phyloP scores from a whole-genome alignment of 345 rosid genomes.

The Rhodamnia argentea region DNA sequence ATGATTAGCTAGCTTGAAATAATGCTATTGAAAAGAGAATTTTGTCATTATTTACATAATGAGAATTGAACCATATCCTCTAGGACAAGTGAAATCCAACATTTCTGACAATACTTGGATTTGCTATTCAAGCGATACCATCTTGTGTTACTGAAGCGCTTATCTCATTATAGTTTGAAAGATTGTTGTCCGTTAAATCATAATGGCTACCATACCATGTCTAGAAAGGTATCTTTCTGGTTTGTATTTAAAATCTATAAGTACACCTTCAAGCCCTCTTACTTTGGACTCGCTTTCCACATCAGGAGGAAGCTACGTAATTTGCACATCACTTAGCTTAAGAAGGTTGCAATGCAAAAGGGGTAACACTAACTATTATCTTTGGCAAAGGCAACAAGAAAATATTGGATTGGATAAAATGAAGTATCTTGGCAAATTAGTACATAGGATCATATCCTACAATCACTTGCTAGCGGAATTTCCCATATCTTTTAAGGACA shows the following conservation, averaged over 20 bases:
- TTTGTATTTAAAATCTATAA: too few species aligned
- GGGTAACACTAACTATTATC: not conserved
- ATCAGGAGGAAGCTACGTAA: not conserved
- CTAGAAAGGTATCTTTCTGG: too few species aligned
- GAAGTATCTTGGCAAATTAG: not conserved
- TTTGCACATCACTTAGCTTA: not conserved
- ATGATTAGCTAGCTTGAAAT: not conserved
- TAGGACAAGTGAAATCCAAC: not conserved
- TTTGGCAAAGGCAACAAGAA: not conserved
- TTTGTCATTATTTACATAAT: not conserved
- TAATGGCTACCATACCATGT: not conserved
- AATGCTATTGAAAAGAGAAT: not conserved
- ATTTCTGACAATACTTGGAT: not conserved
- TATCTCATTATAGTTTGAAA: not conserved
- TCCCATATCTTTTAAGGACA: not conserved
- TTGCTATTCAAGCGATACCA: not conserved
- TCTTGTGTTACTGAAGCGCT: not conserved
- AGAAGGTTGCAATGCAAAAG: not conserved
- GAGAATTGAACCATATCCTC: rapidly evolving
- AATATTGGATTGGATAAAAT: not conserved
- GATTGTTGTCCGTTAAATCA: not conserved
- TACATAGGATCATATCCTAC: not conserved
- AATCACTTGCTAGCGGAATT: not conserved
- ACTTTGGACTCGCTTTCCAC: too few species aligned
- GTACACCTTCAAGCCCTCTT: too few species aligned